A percentile compares a stretch with the other conserved stretches of the same genome.
phyloP scores from a whole-genome alignment of 768 basidiomycete genomes.

The Psilocybe cyanescens region DNA sequence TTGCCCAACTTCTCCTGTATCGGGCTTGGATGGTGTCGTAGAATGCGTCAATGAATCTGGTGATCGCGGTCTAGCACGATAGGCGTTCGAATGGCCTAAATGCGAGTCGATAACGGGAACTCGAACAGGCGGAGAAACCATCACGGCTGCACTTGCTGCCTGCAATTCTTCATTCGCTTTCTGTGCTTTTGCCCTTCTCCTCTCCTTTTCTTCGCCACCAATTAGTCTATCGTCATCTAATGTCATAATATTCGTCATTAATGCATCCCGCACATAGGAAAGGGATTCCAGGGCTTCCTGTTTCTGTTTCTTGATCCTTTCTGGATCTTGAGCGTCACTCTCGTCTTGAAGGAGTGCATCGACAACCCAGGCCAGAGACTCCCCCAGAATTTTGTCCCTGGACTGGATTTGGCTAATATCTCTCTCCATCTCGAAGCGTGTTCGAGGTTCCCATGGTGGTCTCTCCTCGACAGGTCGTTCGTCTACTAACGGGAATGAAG shows the following conservation, averaged over 20 bases:
- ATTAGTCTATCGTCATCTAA: constrained; percentile 72
- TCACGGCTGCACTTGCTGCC: constrained; percentile 20
- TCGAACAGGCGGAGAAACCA: constrained; percentile 38
- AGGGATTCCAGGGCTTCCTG: constrained; percentile 76
- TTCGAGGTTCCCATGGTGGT: constrained; percentile 70
- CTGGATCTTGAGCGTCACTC: constrained; percentile 41
- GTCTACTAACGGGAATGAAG: constrained; percentile 66
- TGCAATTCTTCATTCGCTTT: constrained; percentile 27
- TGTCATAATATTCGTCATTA: constrained; percentile 54
- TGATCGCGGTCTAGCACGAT: constrained; percentile 20
- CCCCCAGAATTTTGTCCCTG: constrained; percentile 68
- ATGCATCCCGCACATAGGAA: constrained; percentile 76
- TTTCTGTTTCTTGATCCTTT: constrained; percentile 44
- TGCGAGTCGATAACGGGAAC: constrained; percentile 43
- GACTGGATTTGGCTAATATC: constrained; percentile 57
- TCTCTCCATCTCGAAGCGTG: constrained; percentile 71
- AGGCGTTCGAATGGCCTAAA: constrained; percentile 26
- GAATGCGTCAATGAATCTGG: constrained; percentile 18
- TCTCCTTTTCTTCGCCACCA: constrained; percentile 52
- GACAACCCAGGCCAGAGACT: constrained; percentile 76
- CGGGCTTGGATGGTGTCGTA: constrained; percentile 14
- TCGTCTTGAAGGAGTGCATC: constrained; percentile 69
- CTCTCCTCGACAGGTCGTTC: constrained; percentile 61
- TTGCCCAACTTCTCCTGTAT: constrained; percentile 14
- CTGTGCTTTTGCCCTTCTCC: constrained; percentile 35